Conservation (phyloP, 1,139 yeast genomes). For the Debaryomyces psychrophilus region DNA sequence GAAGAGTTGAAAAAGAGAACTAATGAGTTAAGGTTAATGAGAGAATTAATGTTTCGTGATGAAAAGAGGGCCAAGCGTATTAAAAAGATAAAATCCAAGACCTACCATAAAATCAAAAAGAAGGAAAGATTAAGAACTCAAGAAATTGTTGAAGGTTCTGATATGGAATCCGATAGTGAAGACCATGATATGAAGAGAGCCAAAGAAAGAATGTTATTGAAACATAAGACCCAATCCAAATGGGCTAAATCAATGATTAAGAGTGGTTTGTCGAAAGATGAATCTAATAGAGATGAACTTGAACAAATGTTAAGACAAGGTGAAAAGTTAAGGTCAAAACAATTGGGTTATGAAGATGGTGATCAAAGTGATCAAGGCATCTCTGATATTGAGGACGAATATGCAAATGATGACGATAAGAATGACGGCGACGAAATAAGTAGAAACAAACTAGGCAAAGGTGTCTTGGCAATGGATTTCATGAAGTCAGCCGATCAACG, state of each 20-base stretch:
- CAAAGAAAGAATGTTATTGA: slow-evolving; percentile 86
- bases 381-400: slow-evolving; percentile 56
- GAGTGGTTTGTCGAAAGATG: slow-evolving; percentile 88
- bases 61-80: slow-evolving; percentile 88
- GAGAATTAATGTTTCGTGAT: slow-evolving; percentile 95
- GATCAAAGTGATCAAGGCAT: slow-evolving; percentile 52
- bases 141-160: slow-evolving; percentile 68
- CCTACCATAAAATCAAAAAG: slow-evolving; percentile 83
- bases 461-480: slow-evolving; percentile 90
- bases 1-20: slow-evolving; percentile 82
- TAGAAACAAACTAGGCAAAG: slow-evolving; percentile 67
- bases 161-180: slow-evolving; percentile 54
- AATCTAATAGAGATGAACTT: slow-evolving; percentile 79
- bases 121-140: slow-evolving; percentile 76
- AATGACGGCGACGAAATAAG: slow-evolving; percentile 33
- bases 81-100: slow-evolving; percentile 91
- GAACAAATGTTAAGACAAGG: slow-evolving; percentile 94
- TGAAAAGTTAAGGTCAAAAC: slow-evolving; percentile 72
- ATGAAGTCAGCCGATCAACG: slow-evolving; percentile 85
- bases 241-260: slow-evolving; percentile 94
- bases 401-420: slow-evolving; percentile 38
- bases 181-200: slow-evolving; percentile 79
- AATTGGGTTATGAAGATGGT: slow-evolving; percentile 67
- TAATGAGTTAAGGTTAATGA: slow-evolving; percentile 83
- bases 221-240: slow-evolving; percentile 82